Base-by-base conservation (phyloP, 768 basidiomycete species). In the Pleurotus ostreatus region DNA sequence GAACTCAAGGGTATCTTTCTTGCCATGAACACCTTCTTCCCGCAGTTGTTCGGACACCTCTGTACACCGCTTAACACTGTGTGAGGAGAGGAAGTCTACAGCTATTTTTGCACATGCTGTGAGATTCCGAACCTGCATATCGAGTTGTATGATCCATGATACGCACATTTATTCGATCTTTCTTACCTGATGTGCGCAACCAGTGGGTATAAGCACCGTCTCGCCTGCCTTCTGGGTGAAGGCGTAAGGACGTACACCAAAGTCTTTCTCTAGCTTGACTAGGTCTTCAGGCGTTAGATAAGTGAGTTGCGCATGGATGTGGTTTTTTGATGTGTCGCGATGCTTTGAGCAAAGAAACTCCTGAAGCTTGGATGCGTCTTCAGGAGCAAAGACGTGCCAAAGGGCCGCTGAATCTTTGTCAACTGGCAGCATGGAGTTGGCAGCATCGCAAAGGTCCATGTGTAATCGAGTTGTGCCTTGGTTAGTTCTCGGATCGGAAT, bases 371-470 rank as follows among this genome's bases (percentile, higher is more conserved):
- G 12, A n/a, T 9, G 49, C 26, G 18, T 52, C 49, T 22, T 15
- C 13, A 9, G 49, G 49, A 15, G 16, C 13, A 40, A 52, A 52
- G 13, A 52, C 23, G 38, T 52, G 49, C 49, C 49, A 52, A 20
- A 52, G n/a, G 38, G 49, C 49, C 13, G 37, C 16, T 18, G 38
- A 38, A 4, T 12, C 12, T 4, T 38, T 13, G 4, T 41, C n/a
- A 26, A 15, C 1, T 2, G 49, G 38, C 13, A 52, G 37, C n/a
- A 52, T 20, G 37, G 40, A 18, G 22, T 52, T 52, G 16, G 20
- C 49, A 15, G 49, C 49, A 22, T 52, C 49, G 37, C 49, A 52
- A 13, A 38, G n/a, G 20, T 52, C 49, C 49, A 52, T 38, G 22
- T 52, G 49, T n/a, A 52, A 38, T 16, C 49, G 18, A 9, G 49